These are phyloP conservation scores for Yarrowia phangngaensis DNA, from an alignment of 805 yeast genomes.

Conservation along the genomic window DNA sequence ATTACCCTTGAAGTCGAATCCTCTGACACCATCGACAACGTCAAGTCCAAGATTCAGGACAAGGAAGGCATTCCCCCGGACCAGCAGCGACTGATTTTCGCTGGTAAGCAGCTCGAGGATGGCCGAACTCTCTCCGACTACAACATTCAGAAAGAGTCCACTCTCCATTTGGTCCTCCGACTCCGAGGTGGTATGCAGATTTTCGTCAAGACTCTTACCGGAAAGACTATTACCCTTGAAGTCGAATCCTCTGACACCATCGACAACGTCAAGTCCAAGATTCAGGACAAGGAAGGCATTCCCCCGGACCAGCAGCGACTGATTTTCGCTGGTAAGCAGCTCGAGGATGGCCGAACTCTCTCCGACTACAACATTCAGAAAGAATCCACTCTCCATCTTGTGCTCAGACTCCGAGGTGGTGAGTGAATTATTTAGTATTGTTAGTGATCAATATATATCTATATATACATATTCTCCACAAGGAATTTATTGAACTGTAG, in stretches of 20 bases:
- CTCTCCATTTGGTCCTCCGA: slow-evolving; percentile 78
- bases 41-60: slow-evolving; percentile 92
- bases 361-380: slow-evolving; percentile 94
- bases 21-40: slow-evolving; percentile 92
- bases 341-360: slow-evolving; percentile 90
- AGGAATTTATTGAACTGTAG: no score
- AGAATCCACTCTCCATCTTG: slow-evolving; percentile 83
- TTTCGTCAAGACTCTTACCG: slow-evolving; percentile 82
- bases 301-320: slow-evolving; percentile 96
- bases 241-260: slow-evolving; percentile 93
- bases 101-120: slow-evolving; percentile 95
- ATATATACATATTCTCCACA: no score
- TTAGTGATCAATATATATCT: slow-evolving; percentile 6
- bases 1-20: slow-evolving; percentile 88
- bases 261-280: slow-evolving; percentile 90
- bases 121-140: slow-evolving; percentile 92
- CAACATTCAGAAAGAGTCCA: slow-evolving; percentile 93
- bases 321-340: slow-evolving; percentile 92
- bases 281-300: slow-evolving; percentile 94
- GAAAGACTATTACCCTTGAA: slow-evolving; percentile 83
- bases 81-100: slow-evolving; percentile 91
- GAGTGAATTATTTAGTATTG: slow-evolving; percentile 13
- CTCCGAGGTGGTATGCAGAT: slow-evolving; percentile 83
- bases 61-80: slow-evolving; percentile 97
- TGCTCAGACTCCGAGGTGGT: slow-evolving; percentile 84